Evolutionary conservation across 306 rosid species (phyloP).

Genomic region (Malus orientalis): DNA sequence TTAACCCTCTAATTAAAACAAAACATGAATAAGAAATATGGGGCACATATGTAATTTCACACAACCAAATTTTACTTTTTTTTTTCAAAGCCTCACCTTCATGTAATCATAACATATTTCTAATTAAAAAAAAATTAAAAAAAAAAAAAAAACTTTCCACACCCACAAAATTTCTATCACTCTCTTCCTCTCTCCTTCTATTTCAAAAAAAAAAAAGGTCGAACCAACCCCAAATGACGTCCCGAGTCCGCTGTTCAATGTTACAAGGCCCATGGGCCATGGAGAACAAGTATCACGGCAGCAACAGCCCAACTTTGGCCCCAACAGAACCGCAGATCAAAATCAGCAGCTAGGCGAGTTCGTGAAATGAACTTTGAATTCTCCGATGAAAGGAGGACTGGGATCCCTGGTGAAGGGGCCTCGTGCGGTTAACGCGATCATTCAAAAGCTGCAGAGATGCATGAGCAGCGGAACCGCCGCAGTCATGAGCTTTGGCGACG

Average conservation of each 20-base stretch:
- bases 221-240: neutral
- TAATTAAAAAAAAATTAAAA: too few species aligned
- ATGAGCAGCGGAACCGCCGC: conserved; percentile 29
- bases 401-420: neutral
- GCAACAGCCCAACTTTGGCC: neutral
- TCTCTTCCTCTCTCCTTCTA: too few species aligned
- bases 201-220: neutral
- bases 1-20: too few species aligned
- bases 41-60: too few species aligned
- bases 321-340: neutral
- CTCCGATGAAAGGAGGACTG: conserved; percentile 6
- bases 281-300: neutral
- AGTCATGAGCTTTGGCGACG: conserved; percentile 89
- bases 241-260: neutral
- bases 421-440: neutral
- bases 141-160: too few species aligned
- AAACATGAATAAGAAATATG: too few species aligned
- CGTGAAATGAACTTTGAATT: neutral
- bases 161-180: too few species aligned
- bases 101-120: too few species aligned
- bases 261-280: neutral
- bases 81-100: too few species aligned
- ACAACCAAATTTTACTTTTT: too few species aligned
- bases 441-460: conserved; percentile 26
- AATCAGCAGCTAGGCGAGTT: neutral